Evolutionary conservation across 2,329 filamentous ascomycete genomes (phyloP).

Genomic region (Botryosphaeria agaves): DNA sequence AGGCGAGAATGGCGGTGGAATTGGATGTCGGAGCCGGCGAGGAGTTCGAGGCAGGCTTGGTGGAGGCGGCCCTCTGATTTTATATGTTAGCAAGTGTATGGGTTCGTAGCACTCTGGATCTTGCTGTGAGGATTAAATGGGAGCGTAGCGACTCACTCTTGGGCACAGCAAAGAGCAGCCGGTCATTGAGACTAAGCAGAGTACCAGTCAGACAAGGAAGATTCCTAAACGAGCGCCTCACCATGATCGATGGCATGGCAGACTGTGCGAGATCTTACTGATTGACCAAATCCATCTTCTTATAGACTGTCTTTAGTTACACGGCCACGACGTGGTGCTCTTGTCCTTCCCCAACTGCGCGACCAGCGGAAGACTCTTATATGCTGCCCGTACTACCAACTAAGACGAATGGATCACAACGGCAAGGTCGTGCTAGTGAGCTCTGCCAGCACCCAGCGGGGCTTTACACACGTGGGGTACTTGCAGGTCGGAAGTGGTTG

Average conservation of each 20-base stretch:
- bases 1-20: constrained; percentile 89
- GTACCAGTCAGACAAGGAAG: constrained; percentile 22
- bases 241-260: too few species aligned
- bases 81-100: constrained; percentile 1
- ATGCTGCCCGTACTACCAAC: too few species aligned
- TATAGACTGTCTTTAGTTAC: too few species aligned
- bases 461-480: too few species aligned
- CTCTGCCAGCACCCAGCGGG: too few species aligned
- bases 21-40: constrained; percentile 88
- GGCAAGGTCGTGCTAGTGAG: too few species aligned
- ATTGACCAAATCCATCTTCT: constrained; percentile 22
- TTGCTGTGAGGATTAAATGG: constrained; percentile 9
- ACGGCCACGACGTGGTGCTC: too few species aligned
- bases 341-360: too few species aligned
- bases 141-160: constrained; percentile 73
- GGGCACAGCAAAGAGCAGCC: constrained; percentile 90
- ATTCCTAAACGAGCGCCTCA: constrained; percentile 1
- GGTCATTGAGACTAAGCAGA: constrained; percentile 60
- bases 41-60: constrained; percentile 71
- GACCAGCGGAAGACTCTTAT: too few species aligned
- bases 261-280: constrained; percentile 15
- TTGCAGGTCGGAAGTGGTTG: too few species aligned
- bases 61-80: constrained; percentile 76
- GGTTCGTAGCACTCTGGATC: not conserved
- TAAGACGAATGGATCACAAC: too few species aligned